phyloP scores from a whole-genome alignment of 139 green algal species.

The Coelastrella sp. region DNA sequence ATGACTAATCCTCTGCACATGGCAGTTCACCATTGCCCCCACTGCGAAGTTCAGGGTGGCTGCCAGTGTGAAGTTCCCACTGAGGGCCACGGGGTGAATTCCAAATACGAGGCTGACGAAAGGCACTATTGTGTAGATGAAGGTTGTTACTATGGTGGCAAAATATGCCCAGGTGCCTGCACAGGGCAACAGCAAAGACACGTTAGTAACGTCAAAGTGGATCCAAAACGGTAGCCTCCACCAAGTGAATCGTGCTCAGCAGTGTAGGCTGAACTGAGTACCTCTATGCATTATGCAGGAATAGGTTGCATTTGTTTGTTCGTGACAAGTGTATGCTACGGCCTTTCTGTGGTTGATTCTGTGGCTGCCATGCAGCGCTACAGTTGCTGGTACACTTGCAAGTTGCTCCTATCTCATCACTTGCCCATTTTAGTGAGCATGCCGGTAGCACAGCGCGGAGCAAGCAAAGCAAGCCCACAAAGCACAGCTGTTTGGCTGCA shows the following conservation, averaged over 20 bases:
- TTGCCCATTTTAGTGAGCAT: no score
- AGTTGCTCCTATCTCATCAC: no score
- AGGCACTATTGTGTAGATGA: conserved; percentile 67
- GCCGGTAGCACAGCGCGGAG: no score
- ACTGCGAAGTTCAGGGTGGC: conserved; percentile 43
- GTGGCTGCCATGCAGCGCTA: no score
- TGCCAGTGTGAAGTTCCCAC: conserved; percentile 33
- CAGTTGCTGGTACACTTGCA: no score
- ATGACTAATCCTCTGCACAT: not conserved
- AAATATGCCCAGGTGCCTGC: conserved; percentile 60
- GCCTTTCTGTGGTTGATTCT: no score
- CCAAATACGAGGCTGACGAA: conserved; percentile 63
- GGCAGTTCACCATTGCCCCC: conserved; percentile 28
- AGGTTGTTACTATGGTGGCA: conserved; percentile 58
- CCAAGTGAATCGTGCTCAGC: conserved; percentile 17
- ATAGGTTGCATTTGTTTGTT: no score
- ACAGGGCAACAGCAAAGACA: not conserved
- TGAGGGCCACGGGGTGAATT: conserved; percentile 44
- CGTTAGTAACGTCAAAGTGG: not conserved
- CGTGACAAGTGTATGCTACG: no score
- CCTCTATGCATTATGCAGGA: no score
- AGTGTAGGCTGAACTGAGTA: no score
- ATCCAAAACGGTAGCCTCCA: not conserved
- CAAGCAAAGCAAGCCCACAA: no score
- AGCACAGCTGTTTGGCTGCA: conserved; percentile 11